Evolutionary conservation across 345 rosid genomes (phyloP), one percentile per base, ranked within the genome.

Genomic region (Linum trigynum): DNA sequence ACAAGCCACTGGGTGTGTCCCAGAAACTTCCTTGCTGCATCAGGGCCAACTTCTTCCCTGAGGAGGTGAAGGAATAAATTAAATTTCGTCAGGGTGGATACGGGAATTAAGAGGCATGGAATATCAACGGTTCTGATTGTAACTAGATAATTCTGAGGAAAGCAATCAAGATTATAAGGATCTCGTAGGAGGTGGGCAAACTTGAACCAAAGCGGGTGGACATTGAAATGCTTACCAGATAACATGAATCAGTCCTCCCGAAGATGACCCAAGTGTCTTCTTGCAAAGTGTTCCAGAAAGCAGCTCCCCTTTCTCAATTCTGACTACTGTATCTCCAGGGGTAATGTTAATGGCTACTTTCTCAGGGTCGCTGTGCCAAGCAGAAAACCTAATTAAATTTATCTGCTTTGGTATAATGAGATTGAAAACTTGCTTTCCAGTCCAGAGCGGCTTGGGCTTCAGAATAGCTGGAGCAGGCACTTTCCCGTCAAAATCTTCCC

Each of bases 1-100:
- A 92, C 99, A 77, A 92, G 99, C 99, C 99, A 92, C 69, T 92
- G 99, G 5, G 99, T 92, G 70, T 92, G 99, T 48, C 99, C 99
- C 69, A 92, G 85, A 79, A 92, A 92, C 69, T 90, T 92, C 67
- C 99, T 87, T 62, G 99, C 99, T 11, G 99, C 96, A 90, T 92
- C 98, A 41, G 98, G 98, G 69, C 99, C 99, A 74, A 92, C 97
- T 71, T 92, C 99, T 79, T 92, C 99, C 98, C 99, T 92, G 77
- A 55, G 68, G 36, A 69, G 38, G 67, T 45, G 6, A 48, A 69
- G 48, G 43, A 42, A 7, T 15, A 59, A 5, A 45, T 35, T 8
- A 35, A 38, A 5, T 16, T 41, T 32, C n/a, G 32, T 39, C 16
- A 14, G 12, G 61, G 32, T 38, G 37, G 7, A 50, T 35, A 15